Conservation (phyloP, 371 early-diverging fungal species). For the Circinella minor region DNA sequence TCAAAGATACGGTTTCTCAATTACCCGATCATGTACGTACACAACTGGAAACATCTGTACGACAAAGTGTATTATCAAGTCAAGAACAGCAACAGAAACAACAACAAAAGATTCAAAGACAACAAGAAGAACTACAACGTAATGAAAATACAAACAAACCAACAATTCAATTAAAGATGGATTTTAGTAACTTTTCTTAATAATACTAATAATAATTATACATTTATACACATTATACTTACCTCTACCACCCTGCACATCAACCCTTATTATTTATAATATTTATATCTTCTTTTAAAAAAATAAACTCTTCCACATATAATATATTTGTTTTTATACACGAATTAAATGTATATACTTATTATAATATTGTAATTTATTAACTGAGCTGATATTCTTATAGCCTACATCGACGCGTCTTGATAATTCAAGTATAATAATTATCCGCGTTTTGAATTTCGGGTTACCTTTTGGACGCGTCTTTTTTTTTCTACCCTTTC, state of each 20-base stretch:
- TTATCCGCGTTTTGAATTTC: too few species aligned
- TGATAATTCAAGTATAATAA: too few species aligned
- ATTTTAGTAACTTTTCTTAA: constrained; percentile 53
- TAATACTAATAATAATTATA: neutral
- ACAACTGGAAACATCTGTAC: constrained; percentile 50
- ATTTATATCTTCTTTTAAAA: too few species aligned
- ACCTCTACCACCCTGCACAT: too few species aligned
- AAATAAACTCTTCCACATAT: too few species aligned
- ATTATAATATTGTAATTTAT: too few species aligned
- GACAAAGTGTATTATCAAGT: constrained; percentile 44
- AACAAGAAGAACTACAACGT: constrained; percentile 16
- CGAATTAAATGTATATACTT: too few species aligned
- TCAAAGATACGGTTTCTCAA: constrained; percentile 41
- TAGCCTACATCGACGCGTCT: too few species aligned
- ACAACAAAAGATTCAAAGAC: constrained; percentile 34
- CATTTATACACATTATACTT: neutral
- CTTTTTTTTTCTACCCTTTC: neutral
- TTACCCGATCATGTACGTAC: constrained; percentile 33
- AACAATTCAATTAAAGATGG: constrained; percentile 58
- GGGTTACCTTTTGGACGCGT: too few species aligned
- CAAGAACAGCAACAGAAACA: constrained; percentile 47
- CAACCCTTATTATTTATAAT: too few species aligned
- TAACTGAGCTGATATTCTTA: too few species aligned
- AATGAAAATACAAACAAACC: constrained; percentile 47
- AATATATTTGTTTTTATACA: too few species aligned